Evolutionary conservation across 2,329 filamentous ascomycete genomes (phyloP).

Genomic region (Aureobasidium lini): DNA sequence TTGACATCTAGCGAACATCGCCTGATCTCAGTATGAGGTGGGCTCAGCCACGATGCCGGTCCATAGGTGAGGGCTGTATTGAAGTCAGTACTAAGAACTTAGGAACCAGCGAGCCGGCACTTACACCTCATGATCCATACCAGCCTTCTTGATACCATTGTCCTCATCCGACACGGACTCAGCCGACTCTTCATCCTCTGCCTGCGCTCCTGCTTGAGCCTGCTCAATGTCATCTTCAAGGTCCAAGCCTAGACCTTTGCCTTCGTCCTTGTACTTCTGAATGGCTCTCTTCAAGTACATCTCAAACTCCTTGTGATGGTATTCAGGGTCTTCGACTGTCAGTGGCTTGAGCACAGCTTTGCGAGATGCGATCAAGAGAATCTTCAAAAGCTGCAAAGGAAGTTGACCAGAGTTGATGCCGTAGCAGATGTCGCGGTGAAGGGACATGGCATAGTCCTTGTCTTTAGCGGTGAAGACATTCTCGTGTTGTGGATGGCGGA

Average conservation of each 20-base stretch:
- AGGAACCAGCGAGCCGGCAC: neutral
- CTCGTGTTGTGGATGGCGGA: neutral
- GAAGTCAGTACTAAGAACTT: neutral
- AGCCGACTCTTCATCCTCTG: neutral
- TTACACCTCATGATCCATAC: neutral
- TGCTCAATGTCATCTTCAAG: neutral
- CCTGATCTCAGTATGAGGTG: no score
- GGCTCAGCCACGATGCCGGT: neutral
- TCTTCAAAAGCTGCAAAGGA: neutral
- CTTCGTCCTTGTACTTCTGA: neutral
- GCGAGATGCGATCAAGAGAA: neutral
- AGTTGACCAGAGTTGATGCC: constrained; percentile 1
- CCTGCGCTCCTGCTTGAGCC: neutral
- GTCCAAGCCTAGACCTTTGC: neutral
- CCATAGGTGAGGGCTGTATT: neutral
- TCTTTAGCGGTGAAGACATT: neutral
- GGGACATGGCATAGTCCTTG: neutral
- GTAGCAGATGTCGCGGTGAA: neutral
- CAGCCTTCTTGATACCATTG: neutral
- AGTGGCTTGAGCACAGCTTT: constrained; percentile 3
- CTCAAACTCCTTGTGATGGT: constrained; percentile 3
- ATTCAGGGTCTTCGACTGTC: neutral
- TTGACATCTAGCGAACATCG: no score
- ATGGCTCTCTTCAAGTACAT: neutral
- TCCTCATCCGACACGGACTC: neutral